Evolutionary conservation across 306 rosid genomes (phyloP).

Genomic region (Acacia melanoxylon): DNA sequence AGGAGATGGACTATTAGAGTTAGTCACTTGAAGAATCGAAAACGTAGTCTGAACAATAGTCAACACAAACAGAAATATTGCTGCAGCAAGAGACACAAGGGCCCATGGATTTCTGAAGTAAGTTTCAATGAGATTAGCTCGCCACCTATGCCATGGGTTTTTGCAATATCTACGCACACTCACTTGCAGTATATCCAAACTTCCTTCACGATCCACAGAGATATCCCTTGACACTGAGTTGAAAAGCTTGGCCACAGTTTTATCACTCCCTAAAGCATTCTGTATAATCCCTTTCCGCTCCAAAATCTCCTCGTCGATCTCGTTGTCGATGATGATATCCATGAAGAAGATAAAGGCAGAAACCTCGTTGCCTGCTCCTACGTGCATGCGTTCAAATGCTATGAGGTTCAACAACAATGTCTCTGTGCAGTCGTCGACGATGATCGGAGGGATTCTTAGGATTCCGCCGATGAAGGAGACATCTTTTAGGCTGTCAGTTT

Average conservation of each 20-base stretch:
- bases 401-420: slow-evolving; percentile 44
- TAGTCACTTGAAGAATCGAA: neutral
- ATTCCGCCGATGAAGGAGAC: slow-evolving; percentile 36
- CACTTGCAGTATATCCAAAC: slow-evolving; percentile 24
- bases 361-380: slow-evolving; percentile 42
- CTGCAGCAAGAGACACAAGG: slow-evolving; percentile 30
- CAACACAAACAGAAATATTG: slow-evolving; percentile 32
- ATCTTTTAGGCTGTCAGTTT: slow-evolving; percentile 33
- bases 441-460: slow-evolving; percentile 32
- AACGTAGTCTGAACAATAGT: slow-evolving; percentile 32
- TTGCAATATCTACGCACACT: slow-evolving; percentile 29
- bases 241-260: slow-evolving; percentile 33
- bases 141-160: slow-evolving; percentile 40
- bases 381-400: slow-evolving; percentile 53
- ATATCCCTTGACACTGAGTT: slow-evolving; percentile 33
- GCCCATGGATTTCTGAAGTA: slow-evolving; percentile 50
- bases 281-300: slow-evolving; percentile 24
- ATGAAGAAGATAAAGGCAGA: slow-evolving; percentile 47
- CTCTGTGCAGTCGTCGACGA: slow-evolving; percentile 40
- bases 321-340: slow-evolving; percentile 46
- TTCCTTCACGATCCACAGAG: slow-evolving; percentile 27
- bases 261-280: slow-evolving; percentile 46
- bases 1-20: neutral
- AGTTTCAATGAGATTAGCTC: slow-evolving; percentile 38
- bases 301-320: slow-evolving; percentile 38